phyloP scores from a whole-genome alignment of 1,139 yeast genomes.

The Eremothecium gossypii region DNA sequence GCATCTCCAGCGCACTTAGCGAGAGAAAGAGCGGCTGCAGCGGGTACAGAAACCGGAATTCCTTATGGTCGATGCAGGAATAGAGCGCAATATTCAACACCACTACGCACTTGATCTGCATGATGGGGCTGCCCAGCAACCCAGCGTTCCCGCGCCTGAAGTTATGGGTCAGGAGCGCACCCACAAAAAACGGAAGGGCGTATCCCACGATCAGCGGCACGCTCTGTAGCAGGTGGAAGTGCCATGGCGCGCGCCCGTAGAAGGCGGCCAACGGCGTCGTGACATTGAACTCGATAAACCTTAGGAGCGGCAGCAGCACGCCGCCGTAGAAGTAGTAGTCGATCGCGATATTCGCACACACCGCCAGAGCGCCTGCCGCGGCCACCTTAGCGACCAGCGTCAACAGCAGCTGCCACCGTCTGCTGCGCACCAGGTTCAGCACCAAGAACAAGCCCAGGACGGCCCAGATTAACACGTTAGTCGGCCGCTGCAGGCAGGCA shows the following conservation, averaged over 20 bases:
- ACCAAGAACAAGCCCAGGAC: conserved; percentile 42
- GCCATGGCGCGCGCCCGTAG: conserved; percentile 82
- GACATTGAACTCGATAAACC: conserved; percentile 70
- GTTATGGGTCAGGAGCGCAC: conserved; percentile 31
- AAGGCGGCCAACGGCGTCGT: conserved; percentile 64
- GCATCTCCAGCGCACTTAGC: conserved; percentile 32
- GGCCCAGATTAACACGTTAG: conserved; percentile 70
- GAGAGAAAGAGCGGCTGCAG: conserved; percentile 63
- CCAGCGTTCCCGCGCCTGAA: conserved; percentile 1
- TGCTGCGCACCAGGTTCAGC: conserved; percentile 12
- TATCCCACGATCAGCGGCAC: conserved; percentile 66
- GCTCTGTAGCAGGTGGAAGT: conserved; percentile 76
- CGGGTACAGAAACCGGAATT: conserved; percentile 83
- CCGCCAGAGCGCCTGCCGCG: conserved; percentile 23
- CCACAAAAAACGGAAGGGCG: conserved; percentile 50
- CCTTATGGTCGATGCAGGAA: conserved; percentile 73
- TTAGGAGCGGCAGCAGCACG: conserved; percentile 53
- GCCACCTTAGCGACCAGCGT: conserved; percentile 22
- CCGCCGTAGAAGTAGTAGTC: conserved; percentile 57
- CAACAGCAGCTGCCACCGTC: conserved; percentile 9
- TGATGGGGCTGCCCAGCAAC: conserved; percentile 11
- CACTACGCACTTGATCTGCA: conserved; percentile 26
- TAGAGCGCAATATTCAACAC: conserved; percentile 42
- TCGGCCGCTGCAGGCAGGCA: conserved; percentile 70
- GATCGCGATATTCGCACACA: conserved; percentile 34